Evolutionary conservation across 768 basidiomycete genomes (phyloP).

Genomic region (Multifurca ochricompacta): DNA sequence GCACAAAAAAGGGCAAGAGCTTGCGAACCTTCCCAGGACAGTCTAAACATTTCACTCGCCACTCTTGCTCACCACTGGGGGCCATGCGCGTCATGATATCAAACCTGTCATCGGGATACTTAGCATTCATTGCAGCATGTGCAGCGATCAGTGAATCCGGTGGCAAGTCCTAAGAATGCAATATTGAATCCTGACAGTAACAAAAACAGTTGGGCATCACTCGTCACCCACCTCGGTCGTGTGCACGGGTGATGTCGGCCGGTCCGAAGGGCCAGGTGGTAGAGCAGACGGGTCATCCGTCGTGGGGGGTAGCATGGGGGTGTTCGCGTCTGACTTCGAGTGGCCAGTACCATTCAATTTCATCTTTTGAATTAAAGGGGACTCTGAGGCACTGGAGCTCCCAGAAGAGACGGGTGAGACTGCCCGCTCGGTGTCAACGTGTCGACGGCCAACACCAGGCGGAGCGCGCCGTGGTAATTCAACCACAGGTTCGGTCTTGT

Average conservation of each 20-base stretch:
- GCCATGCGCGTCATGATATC: constrained; percentile 59
- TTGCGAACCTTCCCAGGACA: constrained; percentile 82
- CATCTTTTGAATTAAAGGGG: constrained; percentile 61
- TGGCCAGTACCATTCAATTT: constrained; percentile 48
- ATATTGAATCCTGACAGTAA: not conserved
- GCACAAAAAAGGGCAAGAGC: not conserved
- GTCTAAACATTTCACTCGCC: constrained; percentile 87
- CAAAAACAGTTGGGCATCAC: not conserved
- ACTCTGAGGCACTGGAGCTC: constrained; percentile 61
- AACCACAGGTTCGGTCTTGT: constrained; percentile 32
- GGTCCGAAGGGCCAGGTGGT: constrained; percentile 8
- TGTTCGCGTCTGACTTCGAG: constrained; percentile 27
- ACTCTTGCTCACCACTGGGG: constrained; percentile 57
- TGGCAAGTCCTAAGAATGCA: constrained; percentile 26
- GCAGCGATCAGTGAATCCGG: constrained; percentile 68
- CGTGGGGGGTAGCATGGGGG: constrained; percentile 19
- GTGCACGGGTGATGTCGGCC: constrained; percentile 14
- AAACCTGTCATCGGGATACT: constrained; percentile 78
- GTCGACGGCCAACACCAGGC: constrained; percentile 10
- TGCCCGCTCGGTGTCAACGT: constrained; percentile 41
- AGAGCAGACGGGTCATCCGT: constrained; percentile 14
- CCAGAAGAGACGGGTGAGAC: constrained; percentile 65
- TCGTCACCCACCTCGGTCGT: constrained; percentile 4
- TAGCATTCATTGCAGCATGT: constrained; percentile 57
- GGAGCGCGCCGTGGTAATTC: constrained; percentile 25